Evolutionary conservation across 1,284 basidiomycete species (phyloP).

Genomic region (Puccinia polysora): DNA sequence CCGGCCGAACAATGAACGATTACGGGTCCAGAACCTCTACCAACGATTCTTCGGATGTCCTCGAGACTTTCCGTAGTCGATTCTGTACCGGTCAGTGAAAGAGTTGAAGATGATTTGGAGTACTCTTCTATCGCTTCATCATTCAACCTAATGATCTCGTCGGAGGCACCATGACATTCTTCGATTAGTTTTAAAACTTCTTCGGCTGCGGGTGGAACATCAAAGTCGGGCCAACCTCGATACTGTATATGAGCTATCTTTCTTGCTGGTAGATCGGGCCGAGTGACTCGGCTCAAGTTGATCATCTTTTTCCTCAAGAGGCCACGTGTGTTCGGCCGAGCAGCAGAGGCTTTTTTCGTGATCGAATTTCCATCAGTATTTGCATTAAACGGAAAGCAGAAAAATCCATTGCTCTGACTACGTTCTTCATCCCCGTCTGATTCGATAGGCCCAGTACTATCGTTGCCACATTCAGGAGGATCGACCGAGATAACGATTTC

Average conservation of each 20-base stretch:
- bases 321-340: neutral
- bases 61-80: constrained; percentile 51
- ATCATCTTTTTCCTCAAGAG: too few species aligned
- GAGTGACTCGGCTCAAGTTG: constrained; percentile 43
- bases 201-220: constrained; percentile 74
- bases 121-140: constrained; percentile 31
- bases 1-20: constrained; percentile 81
- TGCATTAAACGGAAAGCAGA: constrained; percentile 49
- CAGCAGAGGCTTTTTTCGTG: neutral
- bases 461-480: constrained; percentile 39
- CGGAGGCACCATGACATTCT: constrained; percentile 60
- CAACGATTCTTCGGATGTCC: constrained; percentile 57
- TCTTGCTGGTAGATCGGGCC: constrained; percentile 30
- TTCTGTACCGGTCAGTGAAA: too few species aligned
- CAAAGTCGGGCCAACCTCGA: constrained; percentile 87
- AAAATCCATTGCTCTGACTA: constrained; percentile 45
- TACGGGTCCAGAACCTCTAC: constrained; percentile 59
- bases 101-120: constrained; percentile 54
- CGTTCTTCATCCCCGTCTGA: constrained; percentile 48
- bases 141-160: constrained; percentile 58
- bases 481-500: constrained; percentile 47
- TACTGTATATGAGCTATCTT: constrained; percentile 74
- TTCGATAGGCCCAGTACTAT: constrained; percentile 44
- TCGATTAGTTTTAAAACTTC: constrained; percentile 68
- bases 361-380: neutral